These are phyloP conservation scores for Cyclocybe aegerita DNA, from an alignment of 768 basidiomycete species.

Conservation along the genomic window DNA sequence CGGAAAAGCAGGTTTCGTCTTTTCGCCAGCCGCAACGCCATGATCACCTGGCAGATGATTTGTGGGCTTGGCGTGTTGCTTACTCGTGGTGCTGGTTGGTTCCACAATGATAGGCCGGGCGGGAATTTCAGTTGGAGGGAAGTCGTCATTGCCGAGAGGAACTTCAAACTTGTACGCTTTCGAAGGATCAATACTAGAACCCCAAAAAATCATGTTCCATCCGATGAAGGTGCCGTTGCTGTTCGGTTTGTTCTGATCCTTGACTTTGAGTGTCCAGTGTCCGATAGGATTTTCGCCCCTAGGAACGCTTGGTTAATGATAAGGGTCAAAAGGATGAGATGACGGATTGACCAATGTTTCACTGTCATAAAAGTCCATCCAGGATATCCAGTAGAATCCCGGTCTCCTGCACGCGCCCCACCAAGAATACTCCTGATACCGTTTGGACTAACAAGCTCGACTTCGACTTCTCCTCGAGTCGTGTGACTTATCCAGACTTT, in stretches of 20 bases:
- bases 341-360: constrained; percentile 84
- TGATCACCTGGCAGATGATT: constrained; percentile 86
- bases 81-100: constrained; percentile 42
- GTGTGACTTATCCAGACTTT: constrained; percentile 92
- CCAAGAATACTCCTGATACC: constrained; percentile 87
- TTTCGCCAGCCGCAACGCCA: constrained; percentile 76
- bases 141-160: constrained; percentile 47
- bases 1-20: constrained; percentile 71
- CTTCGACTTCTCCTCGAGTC: constrained; percentile 88
- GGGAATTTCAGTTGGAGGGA: constrained; percentile 42
- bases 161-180: constrained; percentile 64
- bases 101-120: constrained; percentile 33
- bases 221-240: constrained; percentile 72
- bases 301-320: constrained; percentile 13
- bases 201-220: constrained; percentile 95
- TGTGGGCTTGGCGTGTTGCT: constrained; percentile 81
- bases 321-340: constrained; percentile 3
- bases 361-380: constrained; percentile 99
- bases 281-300: constrained; percentile 95
- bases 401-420: constrained; percentile 65
- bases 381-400: constrained; percentile 67
- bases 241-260: constrained; percentile 65
- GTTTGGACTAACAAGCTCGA: constrained; percentile 81
- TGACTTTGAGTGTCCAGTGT: constrained; percentile 85
- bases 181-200: constrained; percentile 73